Base-by-base conservation (phyloP, 2,329 filamentous ascomycete genomes). In the Fusarium bactridioides region DNA sequence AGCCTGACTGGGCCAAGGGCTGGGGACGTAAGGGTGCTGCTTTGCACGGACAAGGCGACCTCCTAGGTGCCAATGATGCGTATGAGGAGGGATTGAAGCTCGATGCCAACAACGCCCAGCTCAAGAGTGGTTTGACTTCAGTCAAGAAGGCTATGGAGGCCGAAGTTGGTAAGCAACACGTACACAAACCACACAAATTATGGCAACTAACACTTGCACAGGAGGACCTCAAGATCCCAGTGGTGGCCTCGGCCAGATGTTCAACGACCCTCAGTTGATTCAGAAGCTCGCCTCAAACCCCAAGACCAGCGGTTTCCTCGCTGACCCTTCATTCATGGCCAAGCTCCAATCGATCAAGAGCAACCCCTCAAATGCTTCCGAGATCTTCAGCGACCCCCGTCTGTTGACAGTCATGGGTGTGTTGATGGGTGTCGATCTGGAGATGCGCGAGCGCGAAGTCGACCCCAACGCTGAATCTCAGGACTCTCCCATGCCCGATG, bases 1-100 rank as follows among this genome's bases (percentile, higher is more conserved):
- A 99, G 87, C 93, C 95, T 18, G 96, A 98, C 86, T 99, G 96
- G 96, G 91, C 94, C 67, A 98, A 98, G 85, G 96, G 96, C 74
- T 98, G 94, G 92, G 92, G 93, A 66, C 91, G 96, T 69, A 98
- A 98, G 83, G 96, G 95, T 74, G 92, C 94, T 72, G 96, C 96
- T 62, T 87, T 95, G 38, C 96, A 97, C 82, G 96, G 96, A 50
- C 86, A 91, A 67, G 94, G 95, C 57, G 94, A 99, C 80, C 87
- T 98, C 27, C 86, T 96, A 55, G 93, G 90, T 53, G 94, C 96
- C 38, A 89, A 92, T 72, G 94, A 98, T 78, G 94, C 97, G 27
- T 99, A 97, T 82, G 93, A 97, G 79, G 90, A 97, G 81, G 96
- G 95, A n/a, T 86, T 98, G 76, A 97, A 98, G 86, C 87, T 95